A percentile compares a stretch with the other conserved stretches of the same genome.
These are phyloP conservation scores for Thinopyrum elongatum DNA, from an alignment of 176 grass and related monocot species.

Conservation along the genomic window DNA sequence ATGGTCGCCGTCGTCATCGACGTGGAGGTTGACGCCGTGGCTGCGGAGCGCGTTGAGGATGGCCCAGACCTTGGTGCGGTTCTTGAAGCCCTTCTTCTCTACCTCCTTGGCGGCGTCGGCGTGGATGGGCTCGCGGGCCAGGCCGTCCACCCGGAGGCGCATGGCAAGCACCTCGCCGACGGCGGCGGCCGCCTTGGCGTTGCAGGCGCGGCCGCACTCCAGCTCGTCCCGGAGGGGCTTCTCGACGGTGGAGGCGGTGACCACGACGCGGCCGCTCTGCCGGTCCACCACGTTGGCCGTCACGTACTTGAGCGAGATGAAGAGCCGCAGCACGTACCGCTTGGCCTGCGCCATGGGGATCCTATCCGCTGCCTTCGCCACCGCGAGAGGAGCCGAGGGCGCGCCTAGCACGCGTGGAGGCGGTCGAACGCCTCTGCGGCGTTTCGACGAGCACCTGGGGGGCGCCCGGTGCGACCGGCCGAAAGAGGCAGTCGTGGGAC, in stretches of 20 bases:
- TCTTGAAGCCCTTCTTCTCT: slow-evolving; percentile 92
- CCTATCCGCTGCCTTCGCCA: not conserved
- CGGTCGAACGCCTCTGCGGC: not conserved
- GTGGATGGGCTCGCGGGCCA: slow-evolving; percentile 67
- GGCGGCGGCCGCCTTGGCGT: slow-evolving; percentile 76
- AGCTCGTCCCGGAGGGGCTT: slow-evolving; percentile 64
- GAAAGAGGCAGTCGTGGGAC: not conserved
- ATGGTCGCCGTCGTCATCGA: slow-evolving; percentile 45
- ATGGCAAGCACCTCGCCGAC: slow-evolving; percentile 86
- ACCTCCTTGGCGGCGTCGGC: slow-evolving; percentile 68
- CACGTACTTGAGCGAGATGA: slow-evolving; percentile 97
- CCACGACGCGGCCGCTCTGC: slow-evolving; percentile 63
- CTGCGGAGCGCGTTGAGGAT: slow-evolving; percentile 63
- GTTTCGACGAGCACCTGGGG: slow-evolving; percentile 35
- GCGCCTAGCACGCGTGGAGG: not conserved
- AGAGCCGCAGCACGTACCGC: slow-evolving; percentile 84
- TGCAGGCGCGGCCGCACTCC: slow-evolving; percentile 76
- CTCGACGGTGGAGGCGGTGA: slow-evolving; percentile 78
- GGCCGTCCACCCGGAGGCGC: slow-evolving; percentile 81
- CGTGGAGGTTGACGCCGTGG: slow-evolving; percentile 58
- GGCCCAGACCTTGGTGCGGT: slow-evolving; percentile 75
- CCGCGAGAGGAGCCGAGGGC: not conserved
- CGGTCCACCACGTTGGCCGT: slow-evolving; percentile 94
- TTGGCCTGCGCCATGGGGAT: slow-evolving; percentile 40
- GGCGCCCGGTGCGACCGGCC: not conserved